phyloP scores from a whole-genome alignment of 2,329 filamentous ascomycete species.

The Cladophialophora carrionii region DNA sequence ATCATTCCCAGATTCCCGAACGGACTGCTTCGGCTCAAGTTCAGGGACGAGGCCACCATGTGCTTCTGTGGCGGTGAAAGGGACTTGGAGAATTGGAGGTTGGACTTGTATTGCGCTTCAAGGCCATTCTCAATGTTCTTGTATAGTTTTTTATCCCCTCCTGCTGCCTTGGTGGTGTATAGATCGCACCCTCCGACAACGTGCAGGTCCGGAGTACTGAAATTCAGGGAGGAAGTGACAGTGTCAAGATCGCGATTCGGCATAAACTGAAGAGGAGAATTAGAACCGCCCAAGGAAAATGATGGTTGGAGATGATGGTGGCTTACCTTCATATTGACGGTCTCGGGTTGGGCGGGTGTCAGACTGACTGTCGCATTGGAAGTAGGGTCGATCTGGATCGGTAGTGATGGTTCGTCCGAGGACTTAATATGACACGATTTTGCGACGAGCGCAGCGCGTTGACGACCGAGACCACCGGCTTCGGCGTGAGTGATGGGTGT shows the following conservation, averaged over 20 bases:
- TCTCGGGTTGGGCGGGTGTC: conserved; percentile 10
- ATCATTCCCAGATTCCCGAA: conserved; percentile 89
- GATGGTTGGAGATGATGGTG: background rate
- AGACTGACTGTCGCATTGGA: conserved; percentile 20
- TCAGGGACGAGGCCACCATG: conserved; percentile 66
- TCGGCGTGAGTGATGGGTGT: conserved; percentile 8
- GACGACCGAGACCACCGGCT: conserved; percentile 3
- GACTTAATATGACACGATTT: background rate
- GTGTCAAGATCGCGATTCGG: conserved; percentile 88
- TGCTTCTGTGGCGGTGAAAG: conserved; percentile 80
- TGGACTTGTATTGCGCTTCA: conserved; percentile 85
- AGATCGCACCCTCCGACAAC: conserved; percentile 93
- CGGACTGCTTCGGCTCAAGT: conserved; percentile 83
- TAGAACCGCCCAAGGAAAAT: conserved; percentile 20
- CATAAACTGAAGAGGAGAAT: conserved; percentile 69
- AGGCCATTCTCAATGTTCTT: conserved; percentile 91
- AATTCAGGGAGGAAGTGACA: conserved; percentile 90
- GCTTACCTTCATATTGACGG: conserved; percentile 40
- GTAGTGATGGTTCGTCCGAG: background rate
- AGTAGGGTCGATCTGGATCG: background rate
- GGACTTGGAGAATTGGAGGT: conserved; percentile 82
- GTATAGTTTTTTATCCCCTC: conserved; percentile 95
- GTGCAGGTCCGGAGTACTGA: conserved; percentile 89
- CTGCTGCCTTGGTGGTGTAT: conserved; percentile 95
- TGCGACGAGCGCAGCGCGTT: background rate